These are phyloP conservation scores for Chlamydomonas schloesseri DNA, from an alignment of 139 green algal species.

Conservation along the genomic window DNA sequence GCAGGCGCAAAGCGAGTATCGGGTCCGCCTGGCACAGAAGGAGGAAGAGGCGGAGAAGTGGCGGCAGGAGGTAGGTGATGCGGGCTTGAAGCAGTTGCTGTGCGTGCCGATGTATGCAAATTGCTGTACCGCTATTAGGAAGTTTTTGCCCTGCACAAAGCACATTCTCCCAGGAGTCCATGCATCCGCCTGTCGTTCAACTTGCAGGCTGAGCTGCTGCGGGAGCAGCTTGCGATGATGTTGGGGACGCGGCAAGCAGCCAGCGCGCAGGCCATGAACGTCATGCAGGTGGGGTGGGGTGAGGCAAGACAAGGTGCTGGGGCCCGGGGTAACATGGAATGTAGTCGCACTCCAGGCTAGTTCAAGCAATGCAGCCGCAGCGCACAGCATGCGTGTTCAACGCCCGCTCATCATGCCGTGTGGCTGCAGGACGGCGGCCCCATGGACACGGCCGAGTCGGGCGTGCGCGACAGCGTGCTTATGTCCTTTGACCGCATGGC, in stretches of 20 bases:
- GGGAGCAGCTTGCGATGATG: slow-evolving; percentile 10
- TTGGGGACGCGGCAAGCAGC: neutral
- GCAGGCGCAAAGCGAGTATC: slow-evolving; percentile 33
- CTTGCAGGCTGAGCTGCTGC: slow-evolving; percentile 21
- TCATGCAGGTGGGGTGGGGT: neutral
- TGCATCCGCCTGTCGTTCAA: no score
- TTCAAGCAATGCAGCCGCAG: no score
- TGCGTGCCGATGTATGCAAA: no score
- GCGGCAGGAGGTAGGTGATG: slow-evolving; percentile 8
- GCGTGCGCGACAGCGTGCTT: slow-evolving; percentile 1
- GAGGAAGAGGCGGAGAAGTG: slow-evolving; percentile 31
- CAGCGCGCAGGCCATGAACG: neutral
- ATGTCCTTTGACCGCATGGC: neutral
- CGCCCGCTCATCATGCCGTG: neutral
- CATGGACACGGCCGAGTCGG: neutral
- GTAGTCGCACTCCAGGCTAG: no score
- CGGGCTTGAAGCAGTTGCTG: neutral
- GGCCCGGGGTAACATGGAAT: no score
- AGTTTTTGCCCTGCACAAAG: no score
- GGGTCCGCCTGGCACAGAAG: slow-evolving; percentile 16
- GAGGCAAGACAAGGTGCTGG: neutral
- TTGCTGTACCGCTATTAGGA: no score
- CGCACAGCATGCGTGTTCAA: no score
- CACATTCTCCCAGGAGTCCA: no score
- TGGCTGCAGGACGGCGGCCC: neutral